Base-by-base conservation (phyloP, 441 rosid species). In the Erysimum pusillum region DNA sequence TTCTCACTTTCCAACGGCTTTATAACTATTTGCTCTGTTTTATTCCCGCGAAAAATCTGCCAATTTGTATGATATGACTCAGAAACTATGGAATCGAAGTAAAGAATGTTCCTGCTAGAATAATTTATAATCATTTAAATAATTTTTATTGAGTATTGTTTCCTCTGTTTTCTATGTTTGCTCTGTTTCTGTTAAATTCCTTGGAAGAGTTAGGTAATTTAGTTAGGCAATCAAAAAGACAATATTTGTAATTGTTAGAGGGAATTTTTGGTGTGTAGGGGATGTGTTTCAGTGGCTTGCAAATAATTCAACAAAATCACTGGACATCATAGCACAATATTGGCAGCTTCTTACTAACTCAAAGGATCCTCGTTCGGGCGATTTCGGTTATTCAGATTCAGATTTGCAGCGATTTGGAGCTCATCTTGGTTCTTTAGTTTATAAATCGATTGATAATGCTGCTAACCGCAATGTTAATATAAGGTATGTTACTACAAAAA, bases 241-340 rank as follows among this genome's bases (percentile, higher is more conserved):
- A n/a, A n/a, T n/a, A n/a, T n/a, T n/a, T n/a, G n/a, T n/a, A n/a
- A n/a, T n/a, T n/a, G n/a, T n/a, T n/a, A n/a, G n/a, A n/a, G n/a
- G n/a, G n/a, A n/a, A n/a, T n/a, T n/a, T 22, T 25, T 9, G 41
- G 41, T 15, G 73, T 64, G 57, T 6, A 91, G 97, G 88, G 8
- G 93, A 94, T 81, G 98, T 92, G 81, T 79, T 92, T 13, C 87
- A 78, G 75, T 90, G 97, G 98, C 44, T 92, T 80, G 95, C 93
- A 18, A 85, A 87, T 7, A 94, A 92, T 79, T 85, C 97, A 1
- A 88, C 89, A 15, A 79, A 73, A 73, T 79, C 77, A 63, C 83
- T 94, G 22, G 97, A 94, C 79, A 77, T 94, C 65, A 94, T 94
- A 69, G 92, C 94, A 48, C 97, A 94, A 79, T 90, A 92, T 69